Conservation (phyloP, 2,329 filamentous ascomycete genomes). For the Aplosporella prunicola region DNA sequence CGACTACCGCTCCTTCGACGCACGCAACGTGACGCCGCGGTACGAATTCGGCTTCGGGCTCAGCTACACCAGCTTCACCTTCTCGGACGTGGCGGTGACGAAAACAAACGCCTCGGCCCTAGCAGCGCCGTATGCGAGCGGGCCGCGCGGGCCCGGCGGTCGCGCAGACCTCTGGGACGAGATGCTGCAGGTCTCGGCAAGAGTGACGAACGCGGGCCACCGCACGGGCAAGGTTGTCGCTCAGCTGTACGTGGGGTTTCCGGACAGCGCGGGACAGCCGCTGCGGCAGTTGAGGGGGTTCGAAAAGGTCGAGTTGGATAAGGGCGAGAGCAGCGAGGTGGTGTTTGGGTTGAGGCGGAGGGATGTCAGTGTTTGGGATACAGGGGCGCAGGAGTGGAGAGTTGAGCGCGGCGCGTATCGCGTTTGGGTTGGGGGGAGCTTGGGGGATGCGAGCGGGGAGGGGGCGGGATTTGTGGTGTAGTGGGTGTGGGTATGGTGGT, state of each 20-base stretch:
- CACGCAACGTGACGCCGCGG: constrained; percentile 30
- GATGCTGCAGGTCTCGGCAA: constrained; percentile 24
- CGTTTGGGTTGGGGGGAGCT: constrained; percentile 26
- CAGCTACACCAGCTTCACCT: constrained; percentile 34
- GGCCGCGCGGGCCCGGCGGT: constrained; percentile 19
- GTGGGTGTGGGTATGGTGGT: too few species aligned
- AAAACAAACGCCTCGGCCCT: constrained; percentile 29
- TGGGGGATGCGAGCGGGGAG: constrained; percentile 16
- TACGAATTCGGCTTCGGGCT: constrained; percentile 38
- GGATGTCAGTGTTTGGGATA: constrained; percentile 14
- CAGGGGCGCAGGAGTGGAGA: constrained; percentile 10
- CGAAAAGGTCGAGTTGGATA: constrained; percentile 47
- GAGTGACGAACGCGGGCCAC: constrained; percentile 26
- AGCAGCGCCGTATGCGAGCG: constrained; percentile 23
- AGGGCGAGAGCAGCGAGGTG: constrained; percentile 47
- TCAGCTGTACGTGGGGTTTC: constrained; percentile 29
- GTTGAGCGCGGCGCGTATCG: constrained; percentile 20
- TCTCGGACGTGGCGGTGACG: constrained; percentile 20
- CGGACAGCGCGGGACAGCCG: constrained; percentile 36
- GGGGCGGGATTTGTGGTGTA: too few species aligned
- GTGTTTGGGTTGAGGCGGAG: constrained; percentile 16
- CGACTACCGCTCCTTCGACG: constrained; percentile 37
- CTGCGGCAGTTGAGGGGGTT: constrained; percentile 54
- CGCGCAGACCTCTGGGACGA: constrained; percentile 25
- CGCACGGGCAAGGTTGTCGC: constrained; percentile 28